A percentile compares a stretch with the other conserved stretches of the same genome.
Conservation (phyloP, 805 yeast species). For the Maudiozyma saulgeensis region DNA sequence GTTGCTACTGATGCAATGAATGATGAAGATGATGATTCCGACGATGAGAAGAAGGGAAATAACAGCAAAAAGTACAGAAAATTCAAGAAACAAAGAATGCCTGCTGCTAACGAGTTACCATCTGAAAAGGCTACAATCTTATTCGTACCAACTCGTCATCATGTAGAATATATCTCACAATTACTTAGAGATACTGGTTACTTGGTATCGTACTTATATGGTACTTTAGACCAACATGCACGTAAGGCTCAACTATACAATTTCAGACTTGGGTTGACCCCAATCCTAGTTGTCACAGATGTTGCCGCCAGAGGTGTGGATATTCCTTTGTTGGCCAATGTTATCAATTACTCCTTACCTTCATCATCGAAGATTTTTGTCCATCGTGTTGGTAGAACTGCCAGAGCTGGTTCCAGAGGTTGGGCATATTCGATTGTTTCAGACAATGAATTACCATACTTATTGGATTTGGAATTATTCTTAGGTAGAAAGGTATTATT, state of each 20-base stretch:
- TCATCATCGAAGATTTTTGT: slow-evolving; percentile 87
- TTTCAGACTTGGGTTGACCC: slow-evolving; percentile 76
- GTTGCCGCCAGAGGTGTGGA: slow-evolving; percentile 99
- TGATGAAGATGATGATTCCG: slow-evolving; percentile 28
- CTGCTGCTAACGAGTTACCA: slow-evolving; percentile 77
- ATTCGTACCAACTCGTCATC: slow-evolving; percentile 95
- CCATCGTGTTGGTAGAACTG: slow-evolving; percentile 98
- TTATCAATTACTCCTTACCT: slow-evolving; percentile 83
- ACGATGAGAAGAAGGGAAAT: slow-evolving; percentile 19
- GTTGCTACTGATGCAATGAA: slow-evolving; percentile 40
- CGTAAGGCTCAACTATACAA: slow-evolving; percentile 80
- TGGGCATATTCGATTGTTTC: slow-evolving; percentile 91
- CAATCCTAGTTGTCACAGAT: slow-evolving; percentile 90
- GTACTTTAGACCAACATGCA: slow-evolving; percentile 91
- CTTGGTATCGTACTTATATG: slow-evolving; percentile 82
- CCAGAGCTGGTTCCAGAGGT: slow-evolving; percentile 96
- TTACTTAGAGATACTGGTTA: slow-evolving; percentile 72
- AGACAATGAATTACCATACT: slow-evolving; percentile 80
- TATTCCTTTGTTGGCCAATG: slow-evolving; percentile 93
- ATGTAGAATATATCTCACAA: slow-evolving; percentile 79
- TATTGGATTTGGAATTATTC: slow-evolving; percentile 82
- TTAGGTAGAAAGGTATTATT: slow-evolving; percentile 72
- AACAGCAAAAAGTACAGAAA: slow-evolving; percentile 32
- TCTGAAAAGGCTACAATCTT: slow-evolving; percentile 80
- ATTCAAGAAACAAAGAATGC: slow-evolving; percentile 47